A percentile compares a stretch with the other conserved stretches of the same genome.
phyloP scores from a whole-genome alignment of 345 rosid species.

The Excoecaria cochinchinensis region DNA sequence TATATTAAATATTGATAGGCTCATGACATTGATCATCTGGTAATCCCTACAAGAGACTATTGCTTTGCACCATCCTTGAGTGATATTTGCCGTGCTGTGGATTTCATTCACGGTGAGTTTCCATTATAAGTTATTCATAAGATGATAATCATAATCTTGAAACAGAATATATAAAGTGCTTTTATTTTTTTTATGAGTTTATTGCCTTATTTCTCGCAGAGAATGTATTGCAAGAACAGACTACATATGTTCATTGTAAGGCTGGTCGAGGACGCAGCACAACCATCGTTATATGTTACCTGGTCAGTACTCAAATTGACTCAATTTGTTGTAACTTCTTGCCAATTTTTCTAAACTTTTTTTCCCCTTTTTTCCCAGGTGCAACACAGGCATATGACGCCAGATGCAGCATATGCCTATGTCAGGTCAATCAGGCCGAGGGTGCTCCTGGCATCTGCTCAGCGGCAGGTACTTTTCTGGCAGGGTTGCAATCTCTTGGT shows the following conservation, averaged over 20 bases:
- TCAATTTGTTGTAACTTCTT: neutral
- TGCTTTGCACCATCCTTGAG: slow-evolving; percentile 89
- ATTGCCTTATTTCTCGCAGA: slow-evolving; percentile 39
- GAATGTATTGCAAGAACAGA: slow-evolving; percentile 51
- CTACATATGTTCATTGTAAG: slow-evolving; percentile 95
- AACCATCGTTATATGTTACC: slow-evolving; percentile 83
- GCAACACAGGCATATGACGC: slow-evolving; percentile 79
- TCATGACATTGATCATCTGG: slow-evolving; percentile 78
- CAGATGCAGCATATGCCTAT: slow-evolving; percentile 71
- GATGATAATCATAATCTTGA: no score
- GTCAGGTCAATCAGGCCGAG: slow-evolving; percentile 85
- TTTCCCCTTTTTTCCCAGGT: slow-evolving; percentile 42
- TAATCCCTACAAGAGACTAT: slow-evolving; percentile 95
- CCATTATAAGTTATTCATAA: neutral
- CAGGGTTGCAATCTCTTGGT: neutral
- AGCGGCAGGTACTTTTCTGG: slow-evolving; percentile 66
- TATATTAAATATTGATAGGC: slow-evolving; percentile 45
- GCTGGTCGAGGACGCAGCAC: slow-evolving; percentile 99
- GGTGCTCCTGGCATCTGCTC: slow-evolving; percentile 82
- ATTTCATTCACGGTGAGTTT: slow-evolving; percentile 70
- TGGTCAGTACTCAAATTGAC: slow-evolving; percentile 45
- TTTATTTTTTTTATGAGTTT: slow-evolving; percentile 6
- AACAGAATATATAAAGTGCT: neutral
- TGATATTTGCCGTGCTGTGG: slow-evolving; percentile 82
- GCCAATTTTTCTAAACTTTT: neutral